Evolutionary conservation across 169 alveolate species (phyloP).

Genomic region (Plasmodium knowlesi): DNA sequence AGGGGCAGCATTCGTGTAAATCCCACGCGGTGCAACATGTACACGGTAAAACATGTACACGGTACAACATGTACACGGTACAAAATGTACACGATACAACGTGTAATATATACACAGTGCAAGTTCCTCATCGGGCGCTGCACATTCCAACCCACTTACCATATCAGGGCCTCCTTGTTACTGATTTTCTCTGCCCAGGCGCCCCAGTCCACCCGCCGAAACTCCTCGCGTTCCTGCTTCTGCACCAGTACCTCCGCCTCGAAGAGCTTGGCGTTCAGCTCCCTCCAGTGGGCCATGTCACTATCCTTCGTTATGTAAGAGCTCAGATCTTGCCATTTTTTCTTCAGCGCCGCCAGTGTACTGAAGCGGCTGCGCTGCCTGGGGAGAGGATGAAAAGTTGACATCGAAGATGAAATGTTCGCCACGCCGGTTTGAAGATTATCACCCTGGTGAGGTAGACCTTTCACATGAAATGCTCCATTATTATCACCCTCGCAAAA

Average conservation of each 20-base stretch:
- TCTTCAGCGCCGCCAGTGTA: slow-evolving; percentile 33
- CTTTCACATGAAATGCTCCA: neutral
- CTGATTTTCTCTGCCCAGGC: slow-evolving; percentile 70
- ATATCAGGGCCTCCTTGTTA: slow-evolving; percentile 75
- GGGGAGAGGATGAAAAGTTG: neutral
- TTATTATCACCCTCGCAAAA: neutral
- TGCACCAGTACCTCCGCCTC: slow-evolving; percentile 53
- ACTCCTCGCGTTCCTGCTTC: slow-evolving; percentile 9
- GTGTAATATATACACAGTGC: no score
- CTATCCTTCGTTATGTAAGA: slow-evolving; percentile 53
- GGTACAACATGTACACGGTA: neutral
- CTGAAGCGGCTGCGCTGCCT: slow-evolving; percentile 35
- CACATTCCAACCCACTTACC: slow-evolving; percentile 28
- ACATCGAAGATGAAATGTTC: no score
- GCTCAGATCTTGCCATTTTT: slow-evolving; percentile 66
- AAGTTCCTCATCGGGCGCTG: no score
- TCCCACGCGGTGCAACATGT: neutral
- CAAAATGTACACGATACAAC: no score
- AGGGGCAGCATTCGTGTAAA: neutral
- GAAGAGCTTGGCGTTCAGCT: slow-evolving; percentile 34
- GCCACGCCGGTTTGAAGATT: neutral
- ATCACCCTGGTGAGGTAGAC: no score
- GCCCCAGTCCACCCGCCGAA: slow-evolving; percentile 75
- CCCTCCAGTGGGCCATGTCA: slow-evolving; percentile 59
- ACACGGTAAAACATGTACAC: neutral